Evolutionary conservation across 176 grass and related monocot species (phyloP).

Genomic region (Paspalum notatum): DNA sequence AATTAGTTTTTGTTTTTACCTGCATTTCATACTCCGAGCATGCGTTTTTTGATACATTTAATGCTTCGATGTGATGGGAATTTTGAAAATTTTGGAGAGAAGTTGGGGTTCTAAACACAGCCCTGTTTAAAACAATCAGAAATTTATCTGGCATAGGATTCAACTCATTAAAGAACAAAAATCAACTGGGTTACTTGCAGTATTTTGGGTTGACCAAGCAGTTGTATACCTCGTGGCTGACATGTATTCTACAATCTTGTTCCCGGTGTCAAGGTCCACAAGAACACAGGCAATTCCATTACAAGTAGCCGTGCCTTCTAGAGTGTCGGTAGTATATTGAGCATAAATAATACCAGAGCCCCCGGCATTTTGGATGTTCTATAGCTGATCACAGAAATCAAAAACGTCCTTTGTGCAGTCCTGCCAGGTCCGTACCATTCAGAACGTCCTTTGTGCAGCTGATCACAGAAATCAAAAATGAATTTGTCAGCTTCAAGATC

Average conservation of each 20-base stretch:
- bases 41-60: too few relatives aligned
- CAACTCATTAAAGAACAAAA: background rate
- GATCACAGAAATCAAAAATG: background rate
- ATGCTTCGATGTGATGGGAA: too few relatives aligned
- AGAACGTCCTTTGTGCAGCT: background rate
- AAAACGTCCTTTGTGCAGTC: fast-evolving
- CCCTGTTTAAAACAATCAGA: background rate
- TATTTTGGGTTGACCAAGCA: background rate
- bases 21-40: too few relatives aligned
- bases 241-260: background rate
- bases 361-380: background rate
- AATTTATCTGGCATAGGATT: background rate
- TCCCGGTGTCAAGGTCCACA: slow-evolving; percentile 8
- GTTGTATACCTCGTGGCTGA: background rate
- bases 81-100: too few relatives aligned
- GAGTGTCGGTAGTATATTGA: fast-evolving
- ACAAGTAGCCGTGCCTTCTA: background rate
- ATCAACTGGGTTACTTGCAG: background rate
- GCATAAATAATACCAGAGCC: slow-evolving; percentile 20
- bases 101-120: too few relatives aligned
- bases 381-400: fast-evolving
- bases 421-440: slow-evolving; percentile 4
- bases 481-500: background rate
- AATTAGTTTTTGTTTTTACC: too few relatives aligned
- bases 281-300: slow-evolving; percentile 22